Conservation (phyloP, 805 yeast genomes). For the Scheffersomyces coipomensis region DNA sequence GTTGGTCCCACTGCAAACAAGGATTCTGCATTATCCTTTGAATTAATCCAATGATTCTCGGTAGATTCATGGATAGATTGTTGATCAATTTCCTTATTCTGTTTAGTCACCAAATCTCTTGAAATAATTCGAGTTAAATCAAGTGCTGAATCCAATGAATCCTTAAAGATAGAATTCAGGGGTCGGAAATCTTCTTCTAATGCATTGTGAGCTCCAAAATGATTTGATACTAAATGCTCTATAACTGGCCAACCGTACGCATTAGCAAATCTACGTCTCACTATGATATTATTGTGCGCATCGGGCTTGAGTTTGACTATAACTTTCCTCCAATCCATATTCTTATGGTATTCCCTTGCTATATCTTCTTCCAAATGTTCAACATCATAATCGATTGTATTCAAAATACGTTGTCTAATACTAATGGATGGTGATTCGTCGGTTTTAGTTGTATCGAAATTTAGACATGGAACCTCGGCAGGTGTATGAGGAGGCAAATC, state of each 20-base stretch:
- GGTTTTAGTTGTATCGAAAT: neutral
- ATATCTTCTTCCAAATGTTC: conserved; percentile 68
- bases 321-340: conserved; percentile 88
- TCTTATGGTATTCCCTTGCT: conserved; percentile 85
- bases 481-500: conserved; percentile 53
- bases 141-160: conserved; percentile 25
- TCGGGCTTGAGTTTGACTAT: conserved; percentile 84
- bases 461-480: neutral
- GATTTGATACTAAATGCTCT: conserved; percentile 73
- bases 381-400: conserved; percentile 31
- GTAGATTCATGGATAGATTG: conserved; percentile 11
- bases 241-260: conserved; percentile 95
- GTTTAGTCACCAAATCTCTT: conserved; percentile 33
- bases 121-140: conserved; percentile 27
- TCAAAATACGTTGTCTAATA: conserved; percentile 17
- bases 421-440: conserved; percentile 4
- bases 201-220: conserved; percentile 39
- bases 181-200: conserved; percentile 11
- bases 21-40: conserved; percentile 36
- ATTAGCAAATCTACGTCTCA: conserved; percentile 83
- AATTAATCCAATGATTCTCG: conserved; percentile 52
- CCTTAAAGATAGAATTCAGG: conserved; percentile 8
- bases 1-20: conserved; percentile 64
- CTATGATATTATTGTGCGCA: conserved; percentile 92
- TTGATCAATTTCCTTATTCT: conserved; percentile 34